A percentile compares a stretch with the other conserved stretches of the same genome.
phyloP scores from a whole-genome alignment of 768 basidiomycete species.

The Pleurotus cornucopiae region DNA sequence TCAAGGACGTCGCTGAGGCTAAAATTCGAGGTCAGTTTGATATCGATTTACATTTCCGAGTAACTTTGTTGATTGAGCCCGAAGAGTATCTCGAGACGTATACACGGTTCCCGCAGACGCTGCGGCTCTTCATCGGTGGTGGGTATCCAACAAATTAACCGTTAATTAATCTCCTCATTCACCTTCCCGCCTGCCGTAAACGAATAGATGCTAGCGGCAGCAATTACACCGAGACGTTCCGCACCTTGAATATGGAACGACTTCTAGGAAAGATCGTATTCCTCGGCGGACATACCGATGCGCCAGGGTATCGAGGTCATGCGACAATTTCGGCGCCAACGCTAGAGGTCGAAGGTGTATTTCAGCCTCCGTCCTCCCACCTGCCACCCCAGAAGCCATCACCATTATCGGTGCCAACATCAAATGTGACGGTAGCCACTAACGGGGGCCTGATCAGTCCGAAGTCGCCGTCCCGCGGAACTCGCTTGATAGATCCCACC shows the following conservation, averaged over 20 bases:
- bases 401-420: conserved; percentile 41
- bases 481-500: conserved; percentile 53
- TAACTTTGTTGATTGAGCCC: background rate
- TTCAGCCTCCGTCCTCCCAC: conserved; percentile 36
- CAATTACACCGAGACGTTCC: conserved; percentile 54
- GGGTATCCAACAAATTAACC: conserved; percentile 13
- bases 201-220: conserved; percentile 52
- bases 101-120: conserved; percentile 68
- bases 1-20: conserved; percentile 54
- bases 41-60: background rate
- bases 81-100: conserved; percentile 71
- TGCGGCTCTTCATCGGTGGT: conserved; percentile 73
- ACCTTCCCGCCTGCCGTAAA: conserved; percentile 9
- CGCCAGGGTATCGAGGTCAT: conserved; percentile 40
- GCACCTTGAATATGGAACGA: conserved; percentile 53
- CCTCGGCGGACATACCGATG: conserved; percentile 44
- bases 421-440: conserved; percentile 38
- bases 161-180: background rate
- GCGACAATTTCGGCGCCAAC: conserved; percentile 42
- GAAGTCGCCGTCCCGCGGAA: conserved; percentile 49
- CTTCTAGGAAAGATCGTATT: conserved; percentile 64
- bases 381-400: conserved; percentile 35
- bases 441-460: conserved; percentile 66
- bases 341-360: conserved; percentile 42
- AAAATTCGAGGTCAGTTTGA: conserved; percentile 63